A percentile compares a stretch with the other conserved stretches of the same genome.
Conservation (phyloP, 257 asterid genomes). For the Solanum neorickii region DNA sequence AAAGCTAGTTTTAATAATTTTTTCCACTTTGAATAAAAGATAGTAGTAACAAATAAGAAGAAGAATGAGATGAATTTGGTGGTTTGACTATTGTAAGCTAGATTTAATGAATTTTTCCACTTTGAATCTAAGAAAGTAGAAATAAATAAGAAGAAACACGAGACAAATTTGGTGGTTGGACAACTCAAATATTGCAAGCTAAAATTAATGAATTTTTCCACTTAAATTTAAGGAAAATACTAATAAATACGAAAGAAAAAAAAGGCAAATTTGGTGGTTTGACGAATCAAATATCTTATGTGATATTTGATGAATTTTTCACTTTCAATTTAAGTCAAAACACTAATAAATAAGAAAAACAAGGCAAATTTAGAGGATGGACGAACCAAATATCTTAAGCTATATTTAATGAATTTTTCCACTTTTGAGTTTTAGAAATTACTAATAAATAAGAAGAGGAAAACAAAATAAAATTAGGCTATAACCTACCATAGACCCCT, state of each 20-base stretch:
- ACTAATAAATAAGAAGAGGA: neutral
- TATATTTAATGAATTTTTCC: neutral
- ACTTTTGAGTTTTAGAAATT: neutral
- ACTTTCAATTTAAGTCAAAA: neutral
- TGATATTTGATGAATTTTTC: neutral
- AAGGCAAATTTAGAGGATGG: neutral
- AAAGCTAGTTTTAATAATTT: neutral
- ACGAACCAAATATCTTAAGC: neutral
- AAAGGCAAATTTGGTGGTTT: neutral
- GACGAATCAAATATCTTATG: neutral
- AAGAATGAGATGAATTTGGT: neutral
- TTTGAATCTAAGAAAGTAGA: neutral
- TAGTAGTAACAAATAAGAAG: neutral
- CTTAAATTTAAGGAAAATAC: neutral
- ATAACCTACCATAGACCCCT: neutral
- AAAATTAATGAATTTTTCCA: neutral
- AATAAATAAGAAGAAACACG: neutral
- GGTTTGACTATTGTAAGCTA: neutral
- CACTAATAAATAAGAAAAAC: neutral
- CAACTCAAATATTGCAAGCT: neutral
- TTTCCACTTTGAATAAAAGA: neutral
- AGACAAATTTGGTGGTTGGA: neutral
- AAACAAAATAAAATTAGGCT: neutral
- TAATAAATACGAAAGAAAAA: neutral
- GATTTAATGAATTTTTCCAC: neutral